phyloP scores from a whole-genome alignment of 1,139 yeast genomes.

The Magnusiomyces tetraspermus region DNA sequence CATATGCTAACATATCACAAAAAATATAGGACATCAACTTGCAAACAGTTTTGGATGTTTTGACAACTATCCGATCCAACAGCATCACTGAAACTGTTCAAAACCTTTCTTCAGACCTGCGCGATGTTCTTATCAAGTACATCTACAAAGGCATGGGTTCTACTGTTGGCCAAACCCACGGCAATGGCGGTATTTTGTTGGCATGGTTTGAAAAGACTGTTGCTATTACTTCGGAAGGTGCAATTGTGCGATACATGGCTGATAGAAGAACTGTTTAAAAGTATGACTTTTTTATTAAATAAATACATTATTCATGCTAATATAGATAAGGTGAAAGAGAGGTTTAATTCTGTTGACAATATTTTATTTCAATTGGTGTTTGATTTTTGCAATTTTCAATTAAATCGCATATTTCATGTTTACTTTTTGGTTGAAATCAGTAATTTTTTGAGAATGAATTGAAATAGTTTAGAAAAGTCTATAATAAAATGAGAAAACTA shows the following conservation, averaged over 20 bases:
- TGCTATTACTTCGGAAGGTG: conserved; percentile 77
- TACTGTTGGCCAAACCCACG: conserved; percentile 55
- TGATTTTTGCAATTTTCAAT: too few relatives aligned
- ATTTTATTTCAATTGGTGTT: background rate
- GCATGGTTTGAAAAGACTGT: conserved; percentile 90
- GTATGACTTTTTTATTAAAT: background rate
- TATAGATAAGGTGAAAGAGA: too few relatives aligned
- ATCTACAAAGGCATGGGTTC: conserved; percentile 78
- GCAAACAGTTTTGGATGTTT: conserved; percentile 62
- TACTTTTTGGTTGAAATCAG: too few relatives aligned
- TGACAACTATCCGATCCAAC: conserved; percentile 63
- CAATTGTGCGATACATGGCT: conserved; percentile 74
- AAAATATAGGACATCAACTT: conserved; percentile 33
- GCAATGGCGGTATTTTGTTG: conserved; percentile 77
- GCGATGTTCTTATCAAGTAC: conserved; percentile 73
- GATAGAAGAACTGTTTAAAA: conserved; percentile 76
- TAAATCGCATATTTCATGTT: too few relatives aligned
- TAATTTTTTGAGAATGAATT: too few relatives aligned
- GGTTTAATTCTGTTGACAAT: too few relatives aligned
- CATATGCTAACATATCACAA: background rate
- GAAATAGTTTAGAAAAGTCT: too few relatives aligned
- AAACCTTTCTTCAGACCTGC: conserved; percentile 52
- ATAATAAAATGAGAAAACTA: background rate
- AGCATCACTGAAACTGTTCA: conserved; percentile 59
- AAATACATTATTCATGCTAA: too few relatives aligned